phyloP scores from a whole-genome alignment of 2,329 filamentous ascomycete species.

The Microcera coccophila region DNA sequence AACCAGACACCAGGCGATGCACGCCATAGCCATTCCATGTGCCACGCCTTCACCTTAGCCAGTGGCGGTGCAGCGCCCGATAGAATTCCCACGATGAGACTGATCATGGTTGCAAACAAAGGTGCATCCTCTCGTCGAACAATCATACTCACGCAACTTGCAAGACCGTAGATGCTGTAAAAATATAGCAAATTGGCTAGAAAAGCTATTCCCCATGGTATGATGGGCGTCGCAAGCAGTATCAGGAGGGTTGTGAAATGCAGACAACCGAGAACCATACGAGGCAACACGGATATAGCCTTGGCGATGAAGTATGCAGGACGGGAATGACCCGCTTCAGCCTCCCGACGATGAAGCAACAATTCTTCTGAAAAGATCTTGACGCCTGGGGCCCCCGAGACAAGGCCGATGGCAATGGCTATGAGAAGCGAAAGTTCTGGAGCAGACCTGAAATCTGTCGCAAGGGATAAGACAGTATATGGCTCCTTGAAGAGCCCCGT shows the following conservation, averaged over 20 bases:
- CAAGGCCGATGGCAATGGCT: constrained; percentile 53
- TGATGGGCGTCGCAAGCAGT: constrained; percentile 47
- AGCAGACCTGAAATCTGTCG: constrained; percentile 47
- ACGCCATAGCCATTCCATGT: constrained; percentile 54
- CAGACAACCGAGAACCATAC: constrained; percentile 48
- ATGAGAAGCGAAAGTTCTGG: constrained; percentile 52
- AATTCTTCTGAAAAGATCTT: constrained; percentile 46
- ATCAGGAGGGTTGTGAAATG: constrained; percentile 53
- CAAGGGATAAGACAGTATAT: constrained; percentile 49
- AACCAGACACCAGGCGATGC: constrained; percentile 52
- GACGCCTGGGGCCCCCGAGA: constrained; percentile 49
- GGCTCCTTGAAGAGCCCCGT: constrained; percentile 48
- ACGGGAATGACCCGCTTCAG: constrained; percentile 53
- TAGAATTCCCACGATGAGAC: constrained; percentile 51
- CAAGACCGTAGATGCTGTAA: constrained; percentile 56
- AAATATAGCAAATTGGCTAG: too few relatives aligned
- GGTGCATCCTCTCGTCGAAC: constrained; percentile 54
- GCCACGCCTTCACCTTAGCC: constrained; percentile 46
- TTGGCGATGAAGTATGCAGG: constrained; percentile 56
- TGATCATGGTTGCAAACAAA: constrained; percentile 51
- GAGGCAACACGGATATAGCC: constrained; percentile 46
- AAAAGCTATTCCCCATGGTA: constrained; percentile 53
- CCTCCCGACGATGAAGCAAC: constrained; percentile 49
- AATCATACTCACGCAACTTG: constrained; percentile 50
- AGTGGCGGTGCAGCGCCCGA: constrained; percentile 51